Evolutionary conservation across 441 rosid genomes (phyloP).

Genomic region (Croton setiger): DNA sequence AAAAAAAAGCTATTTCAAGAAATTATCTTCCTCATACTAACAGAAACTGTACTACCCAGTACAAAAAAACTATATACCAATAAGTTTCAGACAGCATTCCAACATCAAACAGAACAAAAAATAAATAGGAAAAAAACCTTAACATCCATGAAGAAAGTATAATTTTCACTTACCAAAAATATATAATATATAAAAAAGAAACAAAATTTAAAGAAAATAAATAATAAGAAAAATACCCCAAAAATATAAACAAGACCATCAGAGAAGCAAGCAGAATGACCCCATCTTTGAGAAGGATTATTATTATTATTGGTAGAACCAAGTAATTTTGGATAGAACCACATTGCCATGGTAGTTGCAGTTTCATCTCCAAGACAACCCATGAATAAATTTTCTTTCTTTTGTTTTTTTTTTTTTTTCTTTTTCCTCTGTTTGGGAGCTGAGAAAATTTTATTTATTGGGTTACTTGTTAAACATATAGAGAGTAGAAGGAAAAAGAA

Average conservation of each 20-base stretch:
- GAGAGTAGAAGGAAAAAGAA: conserved; percentile 2
- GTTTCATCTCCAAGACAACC: conserved; percentile 41
- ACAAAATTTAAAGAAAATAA: background rate
- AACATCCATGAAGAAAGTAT: conserved; percentile 27
- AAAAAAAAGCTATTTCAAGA: conserved; percentile 20
- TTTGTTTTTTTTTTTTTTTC: background rate
- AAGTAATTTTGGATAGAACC: conserved; percentile 55
- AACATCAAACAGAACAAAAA: conserved; percentile 19
- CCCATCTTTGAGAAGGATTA: conserved; percentile 79
- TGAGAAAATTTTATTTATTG: conserved; percentile 9
- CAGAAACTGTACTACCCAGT: conserved; percentile 22
- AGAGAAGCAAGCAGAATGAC: conserved; percentile 69
- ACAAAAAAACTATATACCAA: conserved; percentile 23
- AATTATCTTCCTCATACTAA: conserved; percentile 21
- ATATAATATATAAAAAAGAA: conserved; percentile 7
- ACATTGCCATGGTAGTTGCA: conserved; percentile 55
- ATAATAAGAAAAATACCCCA: conserved; percentile 47
- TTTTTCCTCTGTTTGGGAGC: background rate
- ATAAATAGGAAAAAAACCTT: conserved; percentile 27
- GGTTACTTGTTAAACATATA: conserved; percentile 8
- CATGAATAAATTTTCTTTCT: conserved; percentile 24
- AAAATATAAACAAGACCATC: conserved; percentile 55
- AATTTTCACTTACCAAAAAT: conserved; percentile 30
- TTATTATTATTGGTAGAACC: no score
- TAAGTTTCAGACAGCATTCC: conserved; percentile 16